Conservation (phyloP, 768 basidiomycete species). For the Rickenella mellea region DNA sequence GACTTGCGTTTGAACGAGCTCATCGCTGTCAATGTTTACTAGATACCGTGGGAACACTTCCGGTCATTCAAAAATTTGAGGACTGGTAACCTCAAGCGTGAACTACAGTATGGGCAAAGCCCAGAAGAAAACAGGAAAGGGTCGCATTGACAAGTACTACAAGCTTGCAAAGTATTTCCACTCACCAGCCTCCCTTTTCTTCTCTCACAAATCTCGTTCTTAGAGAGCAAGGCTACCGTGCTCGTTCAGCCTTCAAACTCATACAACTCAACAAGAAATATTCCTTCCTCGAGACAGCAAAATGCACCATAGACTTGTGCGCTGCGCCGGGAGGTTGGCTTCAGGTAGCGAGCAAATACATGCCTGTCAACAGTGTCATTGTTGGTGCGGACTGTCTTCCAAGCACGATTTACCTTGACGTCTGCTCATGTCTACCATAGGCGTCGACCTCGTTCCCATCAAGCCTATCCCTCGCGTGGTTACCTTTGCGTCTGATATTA, state of each 20-base stretch:
- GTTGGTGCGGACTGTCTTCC: conserved; percentile 47
- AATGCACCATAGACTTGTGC: conserved; percentile 95
- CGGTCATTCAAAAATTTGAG: neutral
- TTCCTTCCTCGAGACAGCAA: conserved; percentile 76
- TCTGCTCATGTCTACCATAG: conserved; percentile 29
- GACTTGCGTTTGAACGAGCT: conserved; percentile 74
- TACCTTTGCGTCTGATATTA: conserved; percentile 92
- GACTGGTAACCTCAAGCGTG: neutral
- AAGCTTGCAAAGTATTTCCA: conserved; percentile 74
- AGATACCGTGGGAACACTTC: conserved; percentile 4
- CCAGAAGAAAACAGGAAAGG: conserved; percentile 96
- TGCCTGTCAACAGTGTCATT: conserved; percentile 88
- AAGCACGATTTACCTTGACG: conserved; percentile 2
- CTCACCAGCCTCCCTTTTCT: neutral
- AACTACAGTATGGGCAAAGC: conserved; percentile 48
- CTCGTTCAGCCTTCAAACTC: conserved; percentile 98
- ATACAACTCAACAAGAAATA: conserved; percentile 99
- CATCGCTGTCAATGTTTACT: conserved; percentile 28
- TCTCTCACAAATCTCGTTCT: conserved; percentile 2
- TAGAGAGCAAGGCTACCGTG: conserved; percentile 98
- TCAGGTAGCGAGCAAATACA: conserved; percentile 96
- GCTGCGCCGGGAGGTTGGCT: conserved; percentile 99
- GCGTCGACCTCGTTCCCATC: conserved; percentile 93
- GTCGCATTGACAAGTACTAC: conserved; percentile 94
- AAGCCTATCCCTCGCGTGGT: conserved; percentile 89